A percentile compares a stretch with the other conserved stretches of the same genome.
Conservation (phyloP, 495 filamentous ascomycete species). For the Clohesyomyces aquaticus region DNA sequence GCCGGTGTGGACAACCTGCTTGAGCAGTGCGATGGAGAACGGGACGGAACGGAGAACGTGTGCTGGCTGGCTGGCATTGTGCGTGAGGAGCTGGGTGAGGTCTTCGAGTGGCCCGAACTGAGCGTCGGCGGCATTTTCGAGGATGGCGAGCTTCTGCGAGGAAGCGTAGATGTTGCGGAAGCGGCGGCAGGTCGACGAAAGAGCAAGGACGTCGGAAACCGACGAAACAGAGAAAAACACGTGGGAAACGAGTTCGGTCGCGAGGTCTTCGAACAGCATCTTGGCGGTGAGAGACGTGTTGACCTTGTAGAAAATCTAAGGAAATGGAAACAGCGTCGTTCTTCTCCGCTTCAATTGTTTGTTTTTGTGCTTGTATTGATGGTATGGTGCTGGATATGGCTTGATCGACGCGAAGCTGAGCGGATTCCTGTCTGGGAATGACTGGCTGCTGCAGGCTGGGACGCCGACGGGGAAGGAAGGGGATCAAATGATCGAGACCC, state of each 20-base stretch:
- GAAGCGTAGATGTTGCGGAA: slow-evolving; percentile 58
- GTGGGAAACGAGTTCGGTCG: slow-evolving; percentile 66
- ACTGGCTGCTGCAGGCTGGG: slow-evolving; percentile 43
- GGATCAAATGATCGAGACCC: slow-evolving; percentile 64
- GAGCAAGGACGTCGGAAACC: slow-evolving; percentile 57
- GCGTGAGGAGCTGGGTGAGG: slow-evolving; percentile 63
- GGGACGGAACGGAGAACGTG: slow-evolving; percentile 55
- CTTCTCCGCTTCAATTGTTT: slow-evolving; percentile 37
- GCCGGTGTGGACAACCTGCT: slow-evolving; percentile 62
- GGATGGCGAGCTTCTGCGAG: slow-evolving; percentile 58
- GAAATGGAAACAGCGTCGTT: slow-evolving; percentile 21
- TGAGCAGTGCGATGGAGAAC: slow-evolving; percentile 59
- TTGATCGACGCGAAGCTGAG: slow-evolving; percentile 32
- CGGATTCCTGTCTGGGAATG: slow-evolving; percentile 27
- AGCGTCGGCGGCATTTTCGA: slow-evolving; percentile 56
- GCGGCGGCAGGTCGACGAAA: slow-evolving; percentile 58
- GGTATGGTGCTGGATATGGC: not conserved
- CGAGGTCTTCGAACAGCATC: slow-evolving; percentile 53
- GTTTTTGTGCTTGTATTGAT: slow-evolving; percentile 10
- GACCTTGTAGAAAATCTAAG: slow-evolving; percentile 10
- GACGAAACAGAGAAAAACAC: slow-evolving; percentile 61
- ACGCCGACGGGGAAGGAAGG: slow-evolving; percentile 43
- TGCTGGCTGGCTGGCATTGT: slow-evolving; percentile 60
- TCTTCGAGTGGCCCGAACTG: slow-evolving; percentile 66
- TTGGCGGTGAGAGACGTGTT: slow-evolving; percentile 43